phyloP scores from a whole-genome alignment of 2,329 filamentous ascomycete genomes.

The Nannizzia gypsea region DNA sequence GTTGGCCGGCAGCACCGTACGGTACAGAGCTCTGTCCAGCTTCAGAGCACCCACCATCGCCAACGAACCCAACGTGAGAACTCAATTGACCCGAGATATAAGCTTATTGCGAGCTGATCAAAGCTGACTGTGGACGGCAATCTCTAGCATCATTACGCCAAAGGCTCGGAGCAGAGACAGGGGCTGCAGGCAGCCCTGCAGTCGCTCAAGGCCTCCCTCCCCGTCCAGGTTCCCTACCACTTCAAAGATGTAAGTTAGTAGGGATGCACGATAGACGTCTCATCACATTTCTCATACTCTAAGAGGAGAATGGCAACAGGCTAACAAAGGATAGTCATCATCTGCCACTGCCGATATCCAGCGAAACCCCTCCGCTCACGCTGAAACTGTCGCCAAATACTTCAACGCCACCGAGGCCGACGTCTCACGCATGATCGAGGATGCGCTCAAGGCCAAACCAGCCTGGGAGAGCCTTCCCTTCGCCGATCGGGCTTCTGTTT shows the following conservation, averaged over 20 bases:
- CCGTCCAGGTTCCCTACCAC: conserved; percentile 8
- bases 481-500: conserved; percentile 78
- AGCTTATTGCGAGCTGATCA: background rate
- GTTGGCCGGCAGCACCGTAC: background rate
- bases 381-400: conserved; percentile 65
- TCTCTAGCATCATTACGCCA: conserved; percentile 10
- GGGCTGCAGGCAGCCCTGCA: conserved; percentile 8
- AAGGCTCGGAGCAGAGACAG: conserved; percentile 7
- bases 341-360: conserved; percentile 36
- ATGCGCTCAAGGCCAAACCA: conserved; percentile 69
- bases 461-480: conserved; percentile 81
- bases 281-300: too few relatives aligned
- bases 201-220: conserved; percentile 6
- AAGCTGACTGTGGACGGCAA: background rate
- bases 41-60: conserved; percentile 10
- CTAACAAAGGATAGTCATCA: background rate
- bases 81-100: background rate
- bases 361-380: conserved; percentile 71
- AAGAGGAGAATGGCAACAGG: background rate
- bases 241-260: background rate
- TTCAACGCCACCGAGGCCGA: conserved; percentile 59
- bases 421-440: conserved; percentile 66
- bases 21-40: conserved; percentile 2
- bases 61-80: conserved; percentile 10
- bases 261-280: too few relatives aligned